Evolutionary conservation across 257 asterid species (phyloP).

Genomic region (Solanum sejunctum): DNA sequence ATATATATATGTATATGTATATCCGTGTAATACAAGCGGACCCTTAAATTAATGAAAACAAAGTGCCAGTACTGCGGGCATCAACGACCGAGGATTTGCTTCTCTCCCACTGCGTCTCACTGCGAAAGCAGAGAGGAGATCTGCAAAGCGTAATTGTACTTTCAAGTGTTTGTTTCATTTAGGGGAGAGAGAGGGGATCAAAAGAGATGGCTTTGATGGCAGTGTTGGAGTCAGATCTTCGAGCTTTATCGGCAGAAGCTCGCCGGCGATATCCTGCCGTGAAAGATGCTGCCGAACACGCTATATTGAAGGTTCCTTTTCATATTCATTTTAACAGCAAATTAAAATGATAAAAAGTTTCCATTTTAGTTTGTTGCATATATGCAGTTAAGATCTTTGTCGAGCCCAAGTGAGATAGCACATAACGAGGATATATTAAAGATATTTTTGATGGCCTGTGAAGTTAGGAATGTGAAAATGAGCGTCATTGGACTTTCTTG

Average conservation of each 20-base stretch:
- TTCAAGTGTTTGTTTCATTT: neutral
- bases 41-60: too few relatives aligned
- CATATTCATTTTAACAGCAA: neutral
- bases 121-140: neutral
- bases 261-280: slow-evolving; percentile 97
- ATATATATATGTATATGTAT: too few relatives aligned
- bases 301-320: slow-evolving; percentile 64
- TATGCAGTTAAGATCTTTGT: slow-evolving; percentile 74
- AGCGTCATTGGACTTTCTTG: slow-evolving; percentile 87
- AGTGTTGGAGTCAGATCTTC: slow-evolving; percentile 92
- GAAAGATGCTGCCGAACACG: slow-evolving; percentile 98
- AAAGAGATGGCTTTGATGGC: slow-evolving; percentile 75
- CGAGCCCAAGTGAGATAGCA: slow-evolving; percentile 82
- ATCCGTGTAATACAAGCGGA: too few relatives aligned
- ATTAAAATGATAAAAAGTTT: neutral
- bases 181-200: neutral
- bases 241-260: slow-evolving; percentile 94
- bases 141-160: neutral
- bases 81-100: neutral
- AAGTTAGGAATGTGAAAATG: slow-evolving; percentile 70
- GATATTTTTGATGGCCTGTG: slow-evolving; percentile 96
- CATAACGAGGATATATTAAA: slow-evolving; percentile 70
- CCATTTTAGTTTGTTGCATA: neutral
- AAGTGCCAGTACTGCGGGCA: neutral
- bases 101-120: neutral